phyloP scores from a whole-genome alignment of 371 early-diverging fungal species.

The Gilbertella persicaria region DNA sequence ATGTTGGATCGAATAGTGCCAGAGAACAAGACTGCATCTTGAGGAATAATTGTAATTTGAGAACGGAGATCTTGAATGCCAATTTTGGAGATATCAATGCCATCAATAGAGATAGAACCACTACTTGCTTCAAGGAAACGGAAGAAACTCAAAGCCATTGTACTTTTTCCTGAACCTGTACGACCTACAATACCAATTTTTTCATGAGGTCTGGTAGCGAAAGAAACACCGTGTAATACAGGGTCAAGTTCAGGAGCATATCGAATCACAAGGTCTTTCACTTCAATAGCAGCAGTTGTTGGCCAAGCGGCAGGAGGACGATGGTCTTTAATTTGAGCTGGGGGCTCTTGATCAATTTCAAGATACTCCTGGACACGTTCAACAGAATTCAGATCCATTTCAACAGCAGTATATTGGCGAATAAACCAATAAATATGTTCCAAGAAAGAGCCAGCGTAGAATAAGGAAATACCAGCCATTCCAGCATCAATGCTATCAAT shows the following conservation, averaged over 20 bases:
- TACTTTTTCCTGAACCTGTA: slow-evolving; percentile 83
- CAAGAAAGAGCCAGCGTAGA: slow-evolving; percentile 74
- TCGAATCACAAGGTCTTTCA: slow-evolving; percentile 62
- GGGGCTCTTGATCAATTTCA: slow-evolving; percentile 71
- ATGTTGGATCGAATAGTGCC: slow-evolving; percentile 74
- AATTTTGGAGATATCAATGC: slow-evolving; percentile 73
- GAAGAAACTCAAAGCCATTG: slow-evolving; percentile 75
- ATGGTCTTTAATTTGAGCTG: slow-evolving; percentile 36
- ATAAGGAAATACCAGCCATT: slow-evolving; percentile 80
- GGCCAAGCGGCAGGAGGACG: slow-evolving; percentile 78
- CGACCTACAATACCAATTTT: slow-evolving; percentile 81
- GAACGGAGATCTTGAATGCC: slow-evolving; percentile 73
- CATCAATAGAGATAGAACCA: slow-evolving; percentile 80
- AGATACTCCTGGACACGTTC: slow-evolving; percentile 86
- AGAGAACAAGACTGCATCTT: slow-evolving; percentile 84
- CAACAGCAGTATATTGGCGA: slow-evolving; percentile 70
- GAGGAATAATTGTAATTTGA: slow-evolving; percentile 78
- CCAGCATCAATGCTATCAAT: slow-evolving; percentile 69
- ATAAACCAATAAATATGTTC: slow-evolving; percentile 47
- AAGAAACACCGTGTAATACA: slow-evolving; percentile 68
- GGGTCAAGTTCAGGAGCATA: slow-evolving; percentile 70
- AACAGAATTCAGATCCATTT: slow-evolving; percentile 81
- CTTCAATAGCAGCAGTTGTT: slow-evolving; percentile 61
- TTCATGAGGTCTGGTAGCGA: slow-evolving; percentile 63
- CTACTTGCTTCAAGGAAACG: slow-evolving; percentile 70